phyloP scores from a whole-genome alignment of 768 basidiomycete genomes.

The Porpolomopsis calyptriformis region DNA sequence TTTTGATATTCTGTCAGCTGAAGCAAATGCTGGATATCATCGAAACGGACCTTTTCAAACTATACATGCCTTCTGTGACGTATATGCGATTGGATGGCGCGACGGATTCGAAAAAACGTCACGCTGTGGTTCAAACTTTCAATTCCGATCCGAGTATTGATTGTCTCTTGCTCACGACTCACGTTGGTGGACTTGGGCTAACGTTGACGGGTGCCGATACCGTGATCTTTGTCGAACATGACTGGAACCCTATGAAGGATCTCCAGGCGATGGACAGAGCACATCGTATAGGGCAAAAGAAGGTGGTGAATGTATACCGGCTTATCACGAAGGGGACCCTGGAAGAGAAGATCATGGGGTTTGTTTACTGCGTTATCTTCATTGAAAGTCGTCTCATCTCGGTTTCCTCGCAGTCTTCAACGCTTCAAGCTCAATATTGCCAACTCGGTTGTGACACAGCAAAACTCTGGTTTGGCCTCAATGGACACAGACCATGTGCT shows the following conservation, averaged over 20 bases:
- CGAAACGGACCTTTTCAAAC: conserved; percentile 84
- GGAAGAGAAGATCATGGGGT: conserved; percentile 99
- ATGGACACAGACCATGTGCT: conserved; percentile 98
- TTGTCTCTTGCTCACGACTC: conserved; percentile 88
- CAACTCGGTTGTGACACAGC: conserved; percentile 91
- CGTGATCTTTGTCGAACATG: conserved; percentile 98
- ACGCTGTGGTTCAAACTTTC: conserved; percentile 96
- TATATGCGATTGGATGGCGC: conserved; percentile 97
- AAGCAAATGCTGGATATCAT: conserved; percentile 99
- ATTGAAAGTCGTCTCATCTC: conserved; percentile 10
- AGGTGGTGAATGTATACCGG: conserved; percentile 97
- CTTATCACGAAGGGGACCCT: conserved; percentile 93
- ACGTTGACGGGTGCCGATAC: conserved; percentile 98
- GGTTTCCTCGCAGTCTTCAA: conserved; percentile 54
- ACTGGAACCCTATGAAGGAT: conserved; percentile 99
- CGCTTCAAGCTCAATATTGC: conserved; percentile 99
- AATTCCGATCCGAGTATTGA: conserved; percentile 97
- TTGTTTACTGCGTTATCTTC: conserved; percentile 18
- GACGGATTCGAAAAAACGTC: conserved; percentile 88
- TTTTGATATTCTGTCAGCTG: conserved; percentile 98
- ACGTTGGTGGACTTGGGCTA: conserved; percentile 91
- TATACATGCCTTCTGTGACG: conserved; percentile 88
- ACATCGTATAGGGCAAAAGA: conserved; percentile 96
- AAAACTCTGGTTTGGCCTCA: conserved; percentile 84
- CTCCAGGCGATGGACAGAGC: conserved; percentile 99